Percentiles rank a stretch among this genome's conserved stretches.
phyloP scores from a whole-genome alignment of 352 stramenopile genomes.

The Albugo candida region DNA sequence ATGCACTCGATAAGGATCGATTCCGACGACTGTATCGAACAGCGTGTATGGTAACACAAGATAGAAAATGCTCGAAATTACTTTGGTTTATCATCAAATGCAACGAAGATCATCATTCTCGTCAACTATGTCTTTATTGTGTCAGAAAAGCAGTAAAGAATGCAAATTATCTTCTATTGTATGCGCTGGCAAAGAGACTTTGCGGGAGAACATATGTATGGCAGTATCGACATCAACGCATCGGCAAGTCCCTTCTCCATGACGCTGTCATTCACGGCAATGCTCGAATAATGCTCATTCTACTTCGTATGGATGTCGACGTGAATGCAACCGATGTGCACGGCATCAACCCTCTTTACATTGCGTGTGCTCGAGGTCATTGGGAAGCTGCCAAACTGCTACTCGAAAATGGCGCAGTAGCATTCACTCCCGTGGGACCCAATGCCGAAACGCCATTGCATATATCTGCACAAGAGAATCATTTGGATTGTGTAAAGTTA shows the following conservation, averaged over 20 bases:
- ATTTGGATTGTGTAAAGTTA: conserved; percentile 40
- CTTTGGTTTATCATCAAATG: background rate
- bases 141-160: background rate
- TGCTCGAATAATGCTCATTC: conserved; percentile 16
- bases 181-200: background rate
- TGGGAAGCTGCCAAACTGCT: conserved; percentile 35
- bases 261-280: conserved; percentile 28
- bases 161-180: background rate
- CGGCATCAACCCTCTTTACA: conserved; percentile 53
- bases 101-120: background rate
- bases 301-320: conserved; percentile 37
- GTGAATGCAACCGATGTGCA: conserved; percentile 37
- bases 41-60: background rate
- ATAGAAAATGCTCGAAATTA: no score
- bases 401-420: conserved; percentile 31
- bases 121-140: background rate
- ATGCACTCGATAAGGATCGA: no score
- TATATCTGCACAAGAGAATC: conserved; percentile 67
- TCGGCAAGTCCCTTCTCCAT: background rate
- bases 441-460: conserved; percentile 59
- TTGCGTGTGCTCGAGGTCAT: conserved; percentile 49
- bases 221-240: background rate
- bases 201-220: background rate
- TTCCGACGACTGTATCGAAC: background rate
- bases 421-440: conserved; percentile 23